Evolutionary conservation across 495 filamentous ascomycete species (phyloP), one percentile per base, ranked within the genome.

Genomic region (Entonaema liquescens): DNA sequence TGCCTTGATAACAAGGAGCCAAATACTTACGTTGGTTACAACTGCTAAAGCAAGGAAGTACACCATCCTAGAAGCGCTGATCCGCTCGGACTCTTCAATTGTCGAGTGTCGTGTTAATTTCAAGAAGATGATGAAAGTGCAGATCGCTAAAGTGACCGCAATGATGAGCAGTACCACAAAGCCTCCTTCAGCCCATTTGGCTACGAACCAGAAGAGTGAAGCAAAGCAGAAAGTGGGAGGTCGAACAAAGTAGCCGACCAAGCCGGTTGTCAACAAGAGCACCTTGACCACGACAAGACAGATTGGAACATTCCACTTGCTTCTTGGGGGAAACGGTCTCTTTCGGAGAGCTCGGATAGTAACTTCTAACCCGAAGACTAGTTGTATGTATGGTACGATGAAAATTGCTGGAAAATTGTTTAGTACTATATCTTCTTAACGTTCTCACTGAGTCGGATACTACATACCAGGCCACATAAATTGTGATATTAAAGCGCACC

Each of bases 161-260:
- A 84, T 81, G 15, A 66, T 70, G 21, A 78, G 68, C 9, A 84
- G 62, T 3, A 83, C 53, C 4, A 66, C 76, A 47, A 83, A 83
- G 52, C 80, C 82, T 3, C 77, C 77, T 49, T 74, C 62, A 8
- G 79, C 75, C 65, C 81, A 85, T 62, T 79, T 79, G n/a, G 78
- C 75, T 29, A 84, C 78, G 55, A 84, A 84, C 82, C 81, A 85
- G 67, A 85, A 85, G 13, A 85, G 79, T 17, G 83, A 83, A 52
- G 79, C 78, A 50, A 83, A 76, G 68, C 83, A 85, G 40, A 82
- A 74, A 44, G 79, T 75, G 12, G 74, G 71, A 17, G 82, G 74
- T 1, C 72, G 78, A 35, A 83, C 75, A 56, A 83, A 81, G 59
- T 76, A 65, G 44, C 82, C 81, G 29, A 84, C 77, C 33, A 82